Evolutionary conservation across 257 asterid genomes (phyloP).

Genomic region (Capsicum pubescens): DNA sequence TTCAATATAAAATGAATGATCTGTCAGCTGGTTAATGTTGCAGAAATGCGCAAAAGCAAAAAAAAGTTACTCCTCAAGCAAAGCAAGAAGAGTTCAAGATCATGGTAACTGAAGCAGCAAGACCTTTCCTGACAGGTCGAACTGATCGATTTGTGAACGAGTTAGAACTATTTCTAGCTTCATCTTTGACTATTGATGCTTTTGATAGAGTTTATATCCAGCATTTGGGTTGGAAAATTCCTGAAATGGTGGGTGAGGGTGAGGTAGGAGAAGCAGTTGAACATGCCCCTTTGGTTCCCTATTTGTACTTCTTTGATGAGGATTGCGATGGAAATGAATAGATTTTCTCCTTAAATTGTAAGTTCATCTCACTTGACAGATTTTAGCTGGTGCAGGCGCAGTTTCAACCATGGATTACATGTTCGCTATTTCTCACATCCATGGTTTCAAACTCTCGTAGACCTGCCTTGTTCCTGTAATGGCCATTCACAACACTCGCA

Average conservation of each 20-base stretch:
- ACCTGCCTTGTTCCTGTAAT: too few species aligned
- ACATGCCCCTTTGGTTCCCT: constrained; percentile 47
- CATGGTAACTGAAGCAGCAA: constrained; percentile 57
- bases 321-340: constrained; percentile 48
- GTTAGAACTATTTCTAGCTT: constrained; percentile 68
- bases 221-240: constrained; percentile 65
- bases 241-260: constrained; percentile 40
- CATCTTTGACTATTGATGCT: constrained; percentile 73
- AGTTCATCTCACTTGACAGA: background rate
- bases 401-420: background rate
- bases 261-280: constrained; percentile 43
- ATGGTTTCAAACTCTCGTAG: background rate
- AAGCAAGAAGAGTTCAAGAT: constrained; percentile 51
- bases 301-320: constrained; percentile 62
- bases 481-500: background rate
- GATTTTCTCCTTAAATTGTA: background rate
- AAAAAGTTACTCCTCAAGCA: constrained; percentile 42
- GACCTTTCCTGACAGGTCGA: constrained; percentile 69
- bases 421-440: background rate
- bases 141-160: constrained; percentile 65
- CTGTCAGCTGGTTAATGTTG: constrained; percentile 25
- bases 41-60: constrained; percentile 56
- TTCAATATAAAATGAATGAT: background rate
- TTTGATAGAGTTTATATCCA: constrained; percentile 59
- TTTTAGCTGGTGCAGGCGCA: background rate